Evolutionary conservation across 129 eudicot genomes (phyloP), one percentile per base, ranked within the genome.

Genomic region (Daucus carota): DNA sequence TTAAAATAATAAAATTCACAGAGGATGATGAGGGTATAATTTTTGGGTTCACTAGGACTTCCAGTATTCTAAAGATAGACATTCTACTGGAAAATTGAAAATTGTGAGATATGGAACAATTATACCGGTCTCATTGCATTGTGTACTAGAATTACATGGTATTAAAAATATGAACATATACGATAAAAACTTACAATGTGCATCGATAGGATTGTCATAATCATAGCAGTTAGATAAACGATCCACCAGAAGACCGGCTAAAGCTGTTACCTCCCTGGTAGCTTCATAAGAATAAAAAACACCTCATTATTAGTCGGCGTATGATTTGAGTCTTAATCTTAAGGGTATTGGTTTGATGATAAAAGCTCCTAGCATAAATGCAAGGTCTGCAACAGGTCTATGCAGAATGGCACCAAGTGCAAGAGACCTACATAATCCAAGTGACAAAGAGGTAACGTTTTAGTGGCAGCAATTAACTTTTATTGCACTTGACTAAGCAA

Each of bases 121-220:
- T n/a, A 71, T 9, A 26, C 38, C 6, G 15, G n/a, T 40, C 59
- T 28, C 5, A 24, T n/a, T 36, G 73, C 47, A 38, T 34, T 69
- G 40, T 26, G 47, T 8, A 34, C 46, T 67, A 16, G 9, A 69
- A 36, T 41, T 40, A 4, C 15, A 69, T 7, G 31, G 73, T 18
- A 44, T 44, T 11, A 44, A 44, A 44, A 44, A 44, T 9, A 8
- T 24, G 42, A n/a, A n/a, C n/a, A n/a, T n/a, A n/a, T n/a, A n/a
- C 16, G 28, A 76, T 42, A 18, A 70, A 72, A 31, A 22, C 88
- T 50, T 90, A 91, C 98, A 97, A 73, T 89, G 91, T 81, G 89
- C 98, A 89, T 94, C 93, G 60, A 94, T 77, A 48, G 97, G 98
- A 80, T 97, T 97, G 81, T 94, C 98, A 85, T 94, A 94, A 80